Evolutionary conservation across 2,329 filamentous ascomycete genomes (phyloP), one percentile per base, ranked within the genome.

Genomic region (Tricladium varicosporioides): DNA sequence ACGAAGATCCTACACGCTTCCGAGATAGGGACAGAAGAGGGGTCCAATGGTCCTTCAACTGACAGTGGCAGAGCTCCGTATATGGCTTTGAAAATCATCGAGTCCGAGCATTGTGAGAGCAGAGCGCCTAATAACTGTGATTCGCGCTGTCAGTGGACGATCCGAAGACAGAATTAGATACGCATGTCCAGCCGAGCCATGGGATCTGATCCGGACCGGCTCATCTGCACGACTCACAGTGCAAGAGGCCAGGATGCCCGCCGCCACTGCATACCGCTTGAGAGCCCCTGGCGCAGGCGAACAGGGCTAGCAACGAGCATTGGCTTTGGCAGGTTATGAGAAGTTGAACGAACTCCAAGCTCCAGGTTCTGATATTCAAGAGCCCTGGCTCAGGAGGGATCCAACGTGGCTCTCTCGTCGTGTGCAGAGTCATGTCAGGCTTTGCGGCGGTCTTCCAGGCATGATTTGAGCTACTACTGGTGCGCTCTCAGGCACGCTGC

Each of bases 141-240:
- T 71, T 69, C 69, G 71, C 67, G 66, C 70, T 76, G 70, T 74
- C 69, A 75, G 71, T 75, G 75, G 74, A 71, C 69, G 68, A 69
- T 56, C 59, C 55, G 53, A 54, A 54, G 63, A 63, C 65, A 59
- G 56, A 66, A 63, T 68, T 67, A 67, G 66, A 73, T 70, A 70
- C 67, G 67, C 68, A 72, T 70, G 68, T 74, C 71, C 65, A 71
- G 71, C 69, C 70, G 70, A 71, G 71, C 67, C 70, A 70, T 70
- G 71, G 72, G 73, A 73, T 74, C 71, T 72, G 69, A 71, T 74
- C 72, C 72, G 73, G 73, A 70, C 74, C 74, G 74, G 74, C 72
- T 69, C 67, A 69, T 69, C 60, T 71, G 51, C 52, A 60, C 66
- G 58, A 68, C 61, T 66, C 53, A 60, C 52, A 66, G 60, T 54